A percentile compares a stretch with the other conserved stretches of the same genome.
These are phyloP conservation scores for Syzygium aqueum DNA, from an alignment of 345 rosid species.

Conservation along the genomic window DNA sequence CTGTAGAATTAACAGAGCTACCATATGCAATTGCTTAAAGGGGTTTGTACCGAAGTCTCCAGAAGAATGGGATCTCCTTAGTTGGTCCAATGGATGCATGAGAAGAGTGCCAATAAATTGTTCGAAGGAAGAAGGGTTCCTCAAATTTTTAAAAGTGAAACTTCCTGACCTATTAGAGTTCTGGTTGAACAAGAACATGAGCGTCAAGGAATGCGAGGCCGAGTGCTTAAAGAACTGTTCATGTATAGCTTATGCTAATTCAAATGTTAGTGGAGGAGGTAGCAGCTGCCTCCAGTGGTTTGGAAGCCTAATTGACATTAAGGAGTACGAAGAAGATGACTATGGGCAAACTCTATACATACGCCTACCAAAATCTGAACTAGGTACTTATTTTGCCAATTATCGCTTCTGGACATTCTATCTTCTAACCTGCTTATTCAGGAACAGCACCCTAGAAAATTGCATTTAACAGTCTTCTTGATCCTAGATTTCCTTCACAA, in stretches of 20 bases:
- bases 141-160: neutral
- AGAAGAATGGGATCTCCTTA: slow-evolving; percentile 15
- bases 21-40: slow-evolving; percentile 12
- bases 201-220: slow-evolving; percentile 3
- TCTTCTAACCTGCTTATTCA: neutral
- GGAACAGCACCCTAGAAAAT: neutral
- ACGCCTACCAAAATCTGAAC: neutral
- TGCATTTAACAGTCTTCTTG: neutral
- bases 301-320: neutral
- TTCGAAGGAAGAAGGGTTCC: slow-evolving; percentile 1
- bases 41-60: slow-evolving; percentile 25
- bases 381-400: neutral
- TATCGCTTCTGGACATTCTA: neutral
- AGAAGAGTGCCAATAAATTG: neutral
- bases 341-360: neutral
- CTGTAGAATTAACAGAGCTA: neutral
- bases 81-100: slow-evolving; percentile 9
- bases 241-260: slow-evolving; percentile 24
- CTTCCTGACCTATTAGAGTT: slow-evolving; percentile 14
- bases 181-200: slow-evolving; percentile 12
- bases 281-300: slow-evolving; percentile 20
- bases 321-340: neutral
- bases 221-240: slow-evolving; percentile 22
- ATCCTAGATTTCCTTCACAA: neutral
- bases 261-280: slow-evolving; percentile 11